Evolutionary conservation across 2,329 filamentous ascomycete species (phyloP).

Genomic region (Daldinia sp.): DNA sequence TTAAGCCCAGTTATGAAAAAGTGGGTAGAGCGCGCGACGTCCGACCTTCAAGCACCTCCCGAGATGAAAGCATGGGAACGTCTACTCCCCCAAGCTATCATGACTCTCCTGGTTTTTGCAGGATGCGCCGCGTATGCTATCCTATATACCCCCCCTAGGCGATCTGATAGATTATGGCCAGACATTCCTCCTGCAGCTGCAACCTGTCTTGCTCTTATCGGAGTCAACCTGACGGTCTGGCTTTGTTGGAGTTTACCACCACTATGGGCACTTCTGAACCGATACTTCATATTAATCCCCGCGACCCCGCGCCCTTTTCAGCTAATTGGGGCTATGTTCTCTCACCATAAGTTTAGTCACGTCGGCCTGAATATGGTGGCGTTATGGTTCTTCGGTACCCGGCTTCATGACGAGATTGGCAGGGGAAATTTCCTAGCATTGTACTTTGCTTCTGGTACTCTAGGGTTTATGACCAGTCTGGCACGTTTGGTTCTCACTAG

Average conservation of each 20-base stretch:
- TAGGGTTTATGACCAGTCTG: conserved; percentile 68
- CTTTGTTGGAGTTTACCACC: conserved; percentile 70
- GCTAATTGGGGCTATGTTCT: conserved; percentile 72
- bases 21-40: conserved; percentile 57
- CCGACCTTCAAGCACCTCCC: conserved; percentile 60
- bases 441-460: conserved; percentile 66
- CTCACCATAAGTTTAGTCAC: conserved; percentile 71
- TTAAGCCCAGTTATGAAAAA: conserved; percentile 52
- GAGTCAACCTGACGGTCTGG: conserved; percentile 65
- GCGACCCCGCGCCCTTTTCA: conserved; percentile 70
- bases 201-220: conserved; percentile 69
- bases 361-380: conserved; percentile 69
- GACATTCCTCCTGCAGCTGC: conserved; percentile 68
- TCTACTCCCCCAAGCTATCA: conserved; percentile 61
- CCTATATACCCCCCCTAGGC: conserved; percentile 61
- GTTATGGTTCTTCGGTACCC: conserved; percentile 71
- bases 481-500: conserved; percentile 56
- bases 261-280: conserved; percentile 72
- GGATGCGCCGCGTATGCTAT: conserved; percentile 54
- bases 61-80: conserved; percentile 62
- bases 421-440: conserved; percentile 74
- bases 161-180: conserved; percentile 61
- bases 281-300: conserved; percentile 70
- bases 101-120: conserved; percentile 56
- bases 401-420: conserved; percentile 74